Evolutionary conservation across 495 filamentous ascomycete genomes (phyloP).

Genomic region (Elaphomyces granulatus): DNA sequence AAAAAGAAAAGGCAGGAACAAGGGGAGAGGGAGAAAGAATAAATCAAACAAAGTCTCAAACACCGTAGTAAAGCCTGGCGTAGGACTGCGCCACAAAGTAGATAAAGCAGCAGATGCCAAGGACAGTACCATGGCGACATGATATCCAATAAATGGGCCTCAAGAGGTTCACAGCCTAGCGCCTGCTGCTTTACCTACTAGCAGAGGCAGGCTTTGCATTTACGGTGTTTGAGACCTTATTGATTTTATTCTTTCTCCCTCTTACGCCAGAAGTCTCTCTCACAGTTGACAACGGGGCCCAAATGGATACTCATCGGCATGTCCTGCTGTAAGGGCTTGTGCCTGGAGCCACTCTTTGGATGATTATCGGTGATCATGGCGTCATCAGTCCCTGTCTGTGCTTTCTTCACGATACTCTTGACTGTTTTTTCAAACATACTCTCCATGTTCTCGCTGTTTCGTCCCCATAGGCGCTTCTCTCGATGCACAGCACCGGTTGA

Average conservation of each 20-base stretch:
- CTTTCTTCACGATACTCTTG: conserved; percentile 24
- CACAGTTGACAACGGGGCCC: conserved; percentile 35
- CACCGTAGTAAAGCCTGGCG: no score
- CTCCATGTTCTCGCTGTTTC: conserved; percentile 30
- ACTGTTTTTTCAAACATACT: conserved; percentile 37
- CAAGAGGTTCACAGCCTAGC: no score
- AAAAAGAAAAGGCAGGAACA: no score
- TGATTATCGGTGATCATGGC: conserved; percentile 6
- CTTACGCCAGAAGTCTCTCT: conserved; percentile 29
- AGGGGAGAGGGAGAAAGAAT: no score
- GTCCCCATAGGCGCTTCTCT: conserved; percentile 33
- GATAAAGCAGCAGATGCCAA: no score
- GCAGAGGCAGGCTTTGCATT: no score
- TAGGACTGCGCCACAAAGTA: no score
- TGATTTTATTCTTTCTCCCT: conserved; percentile 16
- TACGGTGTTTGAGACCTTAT: no score
- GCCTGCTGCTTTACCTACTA: no score
- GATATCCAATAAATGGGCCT: no score
- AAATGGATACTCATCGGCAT: conserved; percentile 26
- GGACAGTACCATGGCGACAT: no score
- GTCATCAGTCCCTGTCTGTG: conserved; percentile 10
- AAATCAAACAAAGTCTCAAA: no score
- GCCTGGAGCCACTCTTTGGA: conserved; percentile 22
- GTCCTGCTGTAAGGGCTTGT: conserved; percentile 15
- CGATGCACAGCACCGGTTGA: conserved; percentile 18